phyloP scores from a whole-genome alignment of 1,139 yeast genomes.

The Saccharomycopsis hybrid region DNA sequence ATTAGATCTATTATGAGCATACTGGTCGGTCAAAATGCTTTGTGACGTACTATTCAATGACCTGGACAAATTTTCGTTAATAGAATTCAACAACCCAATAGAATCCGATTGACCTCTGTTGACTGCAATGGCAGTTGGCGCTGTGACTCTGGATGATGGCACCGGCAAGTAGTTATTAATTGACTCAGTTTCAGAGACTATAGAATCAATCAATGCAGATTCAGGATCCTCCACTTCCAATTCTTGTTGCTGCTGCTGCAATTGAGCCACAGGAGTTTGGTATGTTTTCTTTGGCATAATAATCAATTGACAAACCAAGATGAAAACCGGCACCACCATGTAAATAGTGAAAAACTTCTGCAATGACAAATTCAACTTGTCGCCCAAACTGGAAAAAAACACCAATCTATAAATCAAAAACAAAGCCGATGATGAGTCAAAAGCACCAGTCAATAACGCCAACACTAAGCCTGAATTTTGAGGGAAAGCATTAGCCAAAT shows the following conservation, averaged over 20 bases:
- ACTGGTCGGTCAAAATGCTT: slow-evolving; percentile 20
- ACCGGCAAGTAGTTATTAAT: slow-evolving; percentile 15
- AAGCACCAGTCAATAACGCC: slow-evolving; percentile 70
- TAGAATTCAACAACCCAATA: slow-evolving; percentile 10
- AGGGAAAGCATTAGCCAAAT: slow-evolving; percentile 69
- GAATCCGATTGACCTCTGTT: not conserved
- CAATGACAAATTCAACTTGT: slow-evolving; percentile 9
- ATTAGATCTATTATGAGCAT: slow-evolving; percentile 17
- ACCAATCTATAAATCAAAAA: slow-evolving; percentile 60
- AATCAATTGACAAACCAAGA: slow-evolving; percentile 60
- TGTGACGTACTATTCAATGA: slow-evolving; percentile 7
- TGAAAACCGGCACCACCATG: slow-evolving; percentile 66
- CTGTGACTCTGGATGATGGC: not conserved
- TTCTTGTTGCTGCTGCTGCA: not conserved
- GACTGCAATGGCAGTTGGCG: not conserved
- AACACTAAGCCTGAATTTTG: slow-evolving; percentile 61
- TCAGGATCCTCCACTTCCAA: not conserved
- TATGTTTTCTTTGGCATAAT: slow-evolving; percentile 77
- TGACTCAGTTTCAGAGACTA: slow-evolving; percentile 1
- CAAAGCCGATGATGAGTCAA: slow-evolving; percentile 71
- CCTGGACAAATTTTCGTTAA: slow-evolving; percentile 16
- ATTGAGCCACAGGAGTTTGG: not conserved
- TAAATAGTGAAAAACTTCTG: slow-evolving; percentile 59
- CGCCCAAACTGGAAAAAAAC: slow-evolving; percentile 55
- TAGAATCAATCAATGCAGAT: slow-evolving; percentile 8